phyloP scores from a whole-genome alignment of 495 filamentous ascomycete genomes.

The Daldinia concentrica region DNA sequence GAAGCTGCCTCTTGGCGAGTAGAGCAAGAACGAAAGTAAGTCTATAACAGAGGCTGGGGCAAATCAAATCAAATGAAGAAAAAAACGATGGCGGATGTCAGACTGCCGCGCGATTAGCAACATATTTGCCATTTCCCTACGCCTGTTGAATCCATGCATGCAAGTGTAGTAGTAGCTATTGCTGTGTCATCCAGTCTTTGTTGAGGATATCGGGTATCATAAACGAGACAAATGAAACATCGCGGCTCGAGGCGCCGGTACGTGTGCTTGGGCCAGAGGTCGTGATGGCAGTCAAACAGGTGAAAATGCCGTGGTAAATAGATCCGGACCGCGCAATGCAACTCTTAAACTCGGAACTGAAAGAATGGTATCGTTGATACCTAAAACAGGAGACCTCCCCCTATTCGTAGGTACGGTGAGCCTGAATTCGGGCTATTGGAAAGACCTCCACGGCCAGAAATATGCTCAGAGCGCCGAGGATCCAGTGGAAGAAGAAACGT shows the following conservation, averaged over 20 bases:
- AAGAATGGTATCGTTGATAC: slow-evolving; percentile 15
- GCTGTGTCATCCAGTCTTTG: slow-evolving; percentile 34
- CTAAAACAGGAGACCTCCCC: background rate
- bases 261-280: slow-evolving; percentile 16
- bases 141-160: slow-evolving; percentile 36
- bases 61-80: slow-evolving; percentile 38
- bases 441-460: background rate
- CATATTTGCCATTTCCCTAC: slow-evolving; percentile 14
- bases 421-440: background rate
- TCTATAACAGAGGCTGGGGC: slow-evolving; percentile 41
- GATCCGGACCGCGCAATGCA: slow-evolving; percentile 10
- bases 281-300: slow-evolving; percentile 8
- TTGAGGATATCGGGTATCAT: slow-evolving; percentile 40
- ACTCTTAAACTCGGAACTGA: background rate
- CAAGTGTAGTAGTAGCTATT: slow-evolving; percentile 21
- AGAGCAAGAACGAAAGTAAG: slow-evolving; percentile 28
- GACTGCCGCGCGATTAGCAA: slow-evolving; percentile 13
- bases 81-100: slow-evolving; percentile 40
- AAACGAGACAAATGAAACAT: slow-evolving; percentile 35
- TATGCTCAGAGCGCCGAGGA: background rate
- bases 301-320: slow-evolving; percentile 8
- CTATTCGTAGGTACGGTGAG: background rate
- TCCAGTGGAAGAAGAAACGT: background rate
- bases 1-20: slow-evolving; percentile 13
- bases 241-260: slow-evolving; percentile 17